Percentiles rank a stretch among this genome's conserved stretches.
These are phyloP conservation scores for Tulasnella sp. DNA, from an alignment of 768 basidiomycete species.

Conservation along the genomic window DNA sequence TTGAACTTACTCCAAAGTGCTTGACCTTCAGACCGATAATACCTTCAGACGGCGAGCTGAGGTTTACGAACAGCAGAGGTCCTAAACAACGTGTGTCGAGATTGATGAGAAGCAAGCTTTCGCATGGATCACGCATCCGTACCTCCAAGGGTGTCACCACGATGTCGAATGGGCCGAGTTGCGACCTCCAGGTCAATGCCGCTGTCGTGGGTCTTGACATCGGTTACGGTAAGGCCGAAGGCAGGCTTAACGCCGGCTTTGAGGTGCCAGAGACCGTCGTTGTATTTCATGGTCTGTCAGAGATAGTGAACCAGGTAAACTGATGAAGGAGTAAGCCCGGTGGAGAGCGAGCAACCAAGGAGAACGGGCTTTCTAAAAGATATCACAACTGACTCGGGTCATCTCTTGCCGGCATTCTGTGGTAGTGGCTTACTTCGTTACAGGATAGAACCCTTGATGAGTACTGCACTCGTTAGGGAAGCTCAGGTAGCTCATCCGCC, in stretches of 20 bases:
- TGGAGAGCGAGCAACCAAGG: too few species aligned
- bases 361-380: too few species aligned
- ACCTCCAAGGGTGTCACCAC: slow-evolving; percentile 42
- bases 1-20: slow-evolving; percentile 8
- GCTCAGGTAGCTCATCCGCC: too few species aligned
- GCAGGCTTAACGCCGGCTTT: slow-evolving; percentile 59
- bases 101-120: not conserved
- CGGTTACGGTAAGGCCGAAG: slow-evolving; percentile 60
- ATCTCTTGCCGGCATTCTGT: too few species aligned
- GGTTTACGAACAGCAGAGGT: slow-evolving; percentile 4
- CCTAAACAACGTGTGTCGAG: slow-evolving; percentile 3
- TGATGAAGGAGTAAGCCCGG: too few species aligned
- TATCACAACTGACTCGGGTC: too few species aligned
- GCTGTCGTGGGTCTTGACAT: slow-evolving; percentile 39
- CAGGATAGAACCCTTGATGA: too few species aligned
- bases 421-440: too few species aligned
- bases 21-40: slow-evolving; percentile 9
- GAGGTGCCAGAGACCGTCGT: slow-evolving; percentile 70
- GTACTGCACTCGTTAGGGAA: too few species aligned
- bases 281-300: slow-evolving; percentile 54
- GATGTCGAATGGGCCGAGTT: slow-evolving; percentile 34
- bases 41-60: slow-evolving; percentile 1
- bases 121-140: slow-evolving; percentile 57
- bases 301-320: too few species aligned
- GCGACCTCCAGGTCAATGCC: slow-evolving; percentile 59